A percentile compares a stretch with the other conserved stretches of the same genome.
phyloP scores from a whole-genome alignment of 208 protist genomes.

The Wallacemonas collosoma region DNA sequence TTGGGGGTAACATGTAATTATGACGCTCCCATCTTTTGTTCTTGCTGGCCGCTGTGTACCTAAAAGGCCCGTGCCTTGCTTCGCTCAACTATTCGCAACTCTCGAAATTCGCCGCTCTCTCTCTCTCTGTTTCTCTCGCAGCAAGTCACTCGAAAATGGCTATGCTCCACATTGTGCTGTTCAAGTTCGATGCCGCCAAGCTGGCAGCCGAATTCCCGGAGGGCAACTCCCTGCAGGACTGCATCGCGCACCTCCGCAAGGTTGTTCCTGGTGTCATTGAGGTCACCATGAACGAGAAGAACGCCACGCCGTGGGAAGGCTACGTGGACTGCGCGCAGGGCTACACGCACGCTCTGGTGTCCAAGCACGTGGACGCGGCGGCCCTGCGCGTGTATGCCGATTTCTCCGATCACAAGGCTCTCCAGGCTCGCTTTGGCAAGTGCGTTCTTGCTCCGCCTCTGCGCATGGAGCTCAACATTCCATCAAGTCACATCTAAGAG shows the following conservation, averaged over 20 bases:
- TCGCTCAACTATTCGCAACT: not conserved
- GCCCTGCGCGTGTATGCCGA: constrained; percentile 57
- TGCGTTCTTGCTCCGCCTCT: constrained; percentile 44
- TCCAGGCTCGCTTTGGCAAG: constrained; percentile 47
- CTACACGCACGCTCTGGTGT: constrained; percentile 72
- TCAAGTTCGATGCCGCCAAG: constrained; percentile 56
- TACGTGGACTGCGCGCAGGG: constrained; percentile 59
- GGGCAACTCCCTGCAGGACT: constrained; percentile 30
- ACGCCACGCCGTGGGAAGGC: constrained; percentile 42
- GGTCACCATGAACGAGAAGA: constrained; percentile 47
- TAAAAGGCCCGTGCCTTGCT: too few species aligned
- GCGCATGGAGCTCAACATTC: constrained; percentile 60
- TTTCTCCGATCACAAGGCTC: constrained; percentile 52
- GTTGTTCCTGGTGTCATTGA: constrained; percentile 59
- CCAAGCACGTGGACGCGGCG: constrained; percentile 49
- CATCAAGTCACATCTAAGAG: constrained; percentile 16
- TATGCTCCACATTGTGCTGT: constrained; percentile 66
- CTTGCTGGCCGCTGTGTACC: too few species aligned
- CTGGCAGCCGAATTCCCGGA: constrained; percentile 37
- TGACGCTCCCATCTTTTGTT: too few species aligned
- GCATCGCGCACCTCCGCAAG: constrained; percentile 27
- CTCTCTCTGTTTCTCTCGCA: not conserved
- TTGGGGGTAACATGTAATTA: too few species aligned
- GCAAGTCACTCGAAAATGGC: not conserved
- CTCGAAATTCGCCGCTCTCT: not conserved